Percentiles rank a stretch among this genome's conserved stretches.
Evolutionary conservation across 257 asterid species (phyloP).

Genomic region (Gentiana dahurica): DNA sequence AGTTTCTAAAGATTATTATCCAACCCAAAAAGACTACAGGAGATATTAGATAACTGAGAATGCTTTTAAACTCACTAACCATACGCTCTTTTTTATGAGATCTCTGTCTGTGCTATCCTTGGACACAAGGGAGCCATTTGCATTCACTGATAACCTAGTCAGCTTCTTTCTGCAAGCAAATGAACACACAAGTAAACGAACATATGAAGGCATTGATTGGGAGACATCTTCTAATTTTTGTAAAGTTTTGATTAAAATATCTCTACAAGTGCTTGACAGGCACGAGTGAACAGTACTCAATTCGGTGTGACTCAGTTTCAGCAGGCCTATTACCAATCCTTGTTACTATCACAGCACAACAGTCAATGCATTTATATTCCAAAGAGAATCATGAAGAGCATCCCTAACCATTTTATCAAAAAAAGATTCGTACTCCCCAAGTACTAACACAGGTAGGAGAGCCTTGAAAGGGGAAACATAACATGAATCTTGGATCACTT

Average conservation of each 20-base stretch:
- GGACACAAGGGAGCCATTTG: constrained; percentile 76
- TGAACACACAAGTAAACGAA: not conserved
- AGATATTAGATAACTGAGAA: not conserved
- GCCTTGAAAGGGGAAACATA: too few species aligned
- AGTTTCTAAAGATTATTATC: not conserved
- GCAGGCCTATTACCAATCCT: too few species aligned
- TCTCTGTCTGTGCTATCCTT: constrained; percentile 61
- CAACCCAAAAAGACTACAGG: not conserved
- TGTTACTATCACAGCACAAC: too few species aligned
- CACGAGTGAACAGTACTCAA: not conserved
- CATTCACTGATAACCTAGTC: constrained; percentile 76
- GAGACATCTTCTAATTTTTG: not conserved
- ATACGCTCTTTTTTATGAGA: constrained; percentile 61
- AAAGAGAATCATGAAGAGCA: too few species aligned
- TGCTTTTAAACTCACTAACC: constrained; percentile 36
- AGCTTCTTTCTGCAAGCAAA: constrained; percentile 51
- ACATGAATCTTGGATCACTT: too few species aligned
- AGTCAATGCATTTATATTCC: too few species aligned
- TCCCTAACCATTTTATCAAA: too few species aligned
- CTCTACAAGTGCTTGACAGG: not conserved
- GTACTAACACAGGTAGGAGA: too few species aligned
- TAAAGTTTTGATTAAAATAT: not conserved
- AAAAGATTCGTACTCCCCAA: too few species aligned
- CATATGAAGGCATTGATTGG: too few species aligned
- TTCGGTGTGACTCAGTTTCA: not conserved